Percentiles rank a stretch among this genome's conserved stretches.
These are phyloP conservation scores for Elongisporangium undulatum DNA, from an alignment of 352 stramenopile genomes.

Conservation along the genomic window DNA sequence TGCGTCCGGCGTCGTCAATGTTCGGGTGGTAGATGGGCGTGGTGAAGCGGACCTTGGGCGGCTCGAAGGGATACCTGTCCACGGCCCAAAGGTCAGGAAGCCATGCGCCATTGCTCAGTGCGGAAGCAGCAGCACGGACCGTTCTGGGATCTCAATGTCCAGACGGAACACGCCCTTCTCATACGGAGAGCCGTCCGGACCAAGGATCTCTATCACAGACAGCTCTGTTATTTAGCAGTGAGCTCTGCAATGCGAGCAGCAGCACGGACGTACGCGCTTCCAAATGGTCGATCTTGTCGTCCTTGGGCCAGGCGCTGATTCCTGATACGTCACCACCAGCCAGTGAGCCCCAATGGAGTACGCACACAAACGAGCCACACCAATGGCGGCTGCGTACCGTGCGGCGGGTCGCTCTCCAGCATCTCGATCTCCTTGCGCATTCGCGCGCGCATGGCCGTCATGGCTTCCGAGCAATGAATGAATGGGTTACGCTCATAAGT, in stretches of 20 bases:
- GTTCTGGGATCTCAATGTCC: constrained; percentile 70
- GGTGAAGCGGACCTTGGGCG: constrained; percentile 69
- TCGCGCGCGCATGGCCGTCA: constrained; percentile 69
- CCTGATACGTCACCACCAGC: constrained; percentile 14
- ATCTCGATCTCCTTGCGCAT: constrained; percentile 86
- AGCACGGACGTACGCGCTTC: constrained; percentile 57
- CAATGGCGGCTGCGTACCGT: constrained; percentile 24
- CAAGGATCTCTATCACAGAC: constrained; percentile 56
- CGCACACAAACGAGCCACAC: not conserved
- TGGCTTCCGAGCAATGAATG: constrained; percentile 6
- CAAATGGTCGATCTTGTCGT: constrained; percentile 65
- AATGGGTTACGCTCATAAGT: too few relatives aligned
- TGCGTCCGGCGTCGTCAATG: constrained; percentile 82
- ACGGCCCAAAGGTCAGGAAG: not conserved
- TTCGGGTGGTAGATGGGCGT: constrained; percentile 86
- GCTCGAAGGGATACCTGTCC: constrained; percentile 80
- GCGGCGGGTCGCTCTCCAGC: constrained; percentile 72
- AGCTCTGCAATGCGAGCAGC: not conserved
- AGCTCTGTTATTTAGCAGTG: not conserved
- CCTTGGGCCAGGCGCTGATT: constrained; percentile 72
- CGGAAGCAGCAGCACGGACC: constrained; percentile 13
- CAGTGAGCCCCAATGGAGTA: not conserved
- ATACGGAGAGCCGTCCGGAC: constrained; percentile 78
- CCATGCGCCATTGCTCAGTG: not conserved
- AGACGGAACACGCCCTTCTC: constrained; percentile 71